Evolutionary conservation across 805 yeast species (phyloP), one percentile per base, ranked within the genome.

Genomic region (Myxozyma monticola): DNA sequence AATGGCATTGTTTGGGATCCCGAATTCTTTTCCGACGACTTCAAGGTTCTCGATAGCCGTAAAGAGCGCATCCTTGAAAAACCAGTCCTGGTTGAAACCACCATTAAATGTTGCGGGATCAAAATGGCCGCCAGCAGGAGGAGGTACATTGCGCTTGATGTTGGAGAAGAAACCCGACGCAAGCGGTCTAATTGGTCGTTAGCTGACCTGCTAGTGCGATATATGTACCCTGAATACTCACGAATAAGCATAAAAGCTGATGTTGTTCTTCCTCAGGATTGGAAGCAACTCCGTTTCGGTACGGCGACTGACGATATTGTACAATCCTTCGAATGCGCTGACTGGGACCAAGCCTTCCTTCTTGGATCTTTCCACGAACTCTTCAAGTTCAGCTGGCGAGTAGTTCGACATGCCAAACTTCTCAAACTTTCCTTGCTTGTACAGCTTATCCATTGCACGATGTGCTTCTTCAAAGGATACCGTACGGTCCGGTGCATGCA

Each of bases 181-280:
- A 8, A 51, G 51, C 2, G 55, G 55, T 26, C 48, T 49, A 34
- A 9, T 8, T 8, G n/a, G 4, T 18, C 21, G 37, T 24, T 18
- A 22, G 33, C n/a, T 7, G 15, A 34, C n/a, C 20, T 22, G n/a
- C n/a, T n/a, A 25, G 5, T 15, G 26, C 29, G 17, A 14, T 15
- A 2, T 20, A 37, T 15, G 10, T 7, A 30, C 17, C 9, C 37
- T 10, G 21, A 21, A n/a, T 28, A 25, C 53, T n/a, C 26, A 49
- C 54, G 54, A 61, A 40, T 61, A 63, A 10, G 66, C 66, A 36
- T 60, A 60, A 28, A 62, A 60, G 3, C 58, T 35, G n/a, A 63
- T 59, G 2, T 48, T 40, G 15, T 45, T 44, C 37, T 57, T 46
- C 37, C 61, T 38, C 45, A 62, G 39, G 12, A 56, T 28, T 0